Percentiles rank a stretch among this genome's conserved stretches.
Conservation (phyloP, 2,329 filamentous ascomycete species). For the Colletotrichum godetiae region DNA sequence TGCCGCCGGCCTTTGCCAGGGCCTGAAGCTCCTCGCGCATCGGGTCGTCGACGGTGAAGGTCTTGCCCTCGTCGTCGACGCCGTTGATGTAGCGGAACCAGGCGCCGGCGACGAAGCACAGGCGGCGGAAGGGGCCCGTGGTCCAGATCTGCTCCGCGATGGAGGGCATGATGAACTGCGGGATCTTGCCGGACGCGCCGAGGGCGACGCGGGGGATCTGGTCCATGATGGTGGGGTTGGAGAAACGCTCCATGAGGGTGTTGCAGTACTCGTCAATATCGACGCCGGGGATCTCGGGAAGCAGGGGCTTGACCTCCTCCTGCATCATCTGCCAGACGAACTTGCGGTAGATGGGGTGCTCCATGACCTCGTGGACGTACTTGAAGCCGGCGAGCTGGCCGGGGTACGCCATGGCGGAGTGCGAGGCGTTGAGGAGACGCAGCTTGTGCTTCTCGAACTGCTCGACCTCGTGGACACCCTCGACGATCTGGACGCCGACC, state of each 20-base stretch:
- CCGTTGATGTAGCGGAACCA: conserved; percentile 65
- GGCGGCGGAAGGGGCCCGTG: conserved; percentile 55
- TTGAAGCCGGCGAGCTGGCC: conserved; percentile 63
- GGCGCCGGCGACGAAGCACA: conserved; percentile 59
- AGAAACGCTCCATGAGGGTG: conserved; percentile 65
- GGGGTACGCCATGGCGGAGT: conserved; percentile 63
- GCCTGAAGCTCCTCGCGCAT: conserved; percentile 60
- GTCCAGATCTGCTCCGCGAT: conserved; percentile 59
- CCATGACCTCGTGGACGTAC: conserved; percentile 66
- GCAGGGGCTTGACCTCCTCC: conserved; percentile 62
- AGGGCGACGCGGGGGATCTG: conserved; percentile 63
- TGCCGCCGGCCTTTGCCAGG: conserved; percentile 56
- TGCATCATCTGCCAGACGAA: conserved; percentile 67
- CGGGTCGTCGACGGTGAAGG: conserved; percentile 57
- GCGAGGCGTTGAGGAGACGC: conserved; percentile 63
- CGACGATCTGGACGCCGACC: conserved; percentile 63
- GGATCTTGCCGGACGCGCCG: conserved; percentile 65
- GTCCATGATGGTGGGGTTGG: conserved; percentile 67
- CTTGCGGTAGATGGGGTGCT: conserved; percentile 57
- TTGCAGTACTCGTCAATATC: conserved; percentile 63
- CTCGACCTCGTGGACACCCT: conserved; percentile 62
- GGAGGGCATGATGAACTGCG: conserved; percentile 62
- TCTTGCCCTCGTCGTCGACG: conserved; percentile 59
- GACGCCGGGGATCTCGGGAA: conserved; percentile 61
- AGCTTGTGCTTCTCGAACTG: conserved; percentile 68